A percentile compares a stretch with the other conserved stretches of the same genome.
Evolutionary conservation across 257 asterid species (phyloP).

Genomic region (Scutellaria minor): DNA sequence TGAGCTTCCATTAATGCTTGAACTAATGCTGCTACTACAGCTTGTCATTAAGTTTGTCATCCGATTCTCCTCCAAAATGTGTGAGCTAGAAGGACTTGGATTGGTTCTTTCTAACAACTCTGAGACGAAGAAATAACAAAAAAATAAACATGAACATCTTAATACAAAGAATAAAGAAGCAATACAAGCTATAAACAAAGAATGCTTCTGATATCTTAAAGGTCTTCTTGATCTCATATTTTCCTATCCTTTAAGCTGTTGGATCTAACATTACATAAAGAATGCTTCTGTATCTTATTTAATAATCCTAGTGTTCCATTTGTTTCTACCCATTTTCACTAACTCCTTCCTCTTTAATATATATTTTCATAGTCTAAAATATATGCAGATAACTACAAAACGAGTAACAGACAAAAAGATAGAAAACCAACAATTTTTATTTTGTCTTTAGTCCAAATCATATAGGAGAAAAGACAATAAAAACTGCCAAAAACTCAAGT

Average conservation of each 20-base stretch:
- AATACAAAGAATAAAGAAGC: slow-evolving; percentile 13
- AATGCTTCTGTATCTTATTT: slow-evolving; percentile 40
- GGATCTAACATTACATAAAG: slow-evolving; percentile 48
- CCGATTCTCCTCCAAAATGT: slow-evolving; percentile 52
- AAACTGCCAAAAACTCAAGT: slow-evolving; percentile 26
- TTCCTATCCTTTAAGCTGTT: slow-evolving; percentile 33
- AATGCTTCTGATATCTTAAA: slow-evolving; percentile 39
- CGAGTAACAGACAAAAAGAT: slow-evolving; percentile 61
- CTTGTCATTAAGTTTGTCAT: slow-evolving; percentile 47
- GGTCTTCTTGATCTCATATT: slow-evolving; percentile 27
- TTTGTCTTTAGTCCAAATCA: slow-evolving; percentile 24
- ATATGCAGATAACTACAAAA: slow-evolving; percentile 53
- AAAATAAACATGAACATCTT: slow-evolving; percentile 24
- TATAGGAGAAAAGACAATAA: slow-evolving; percentile 34
- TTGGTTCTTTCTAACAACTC: slow-evolving; percentile 48
- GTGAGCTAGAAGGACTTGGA: slow-evolving; percentile 23
- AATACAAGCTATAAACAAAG: slow-evolving; percentile 30
- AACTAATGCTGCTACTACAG: slow-evolving; percentile 50
- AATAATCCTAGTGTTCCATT: slow-evolving; percentile 31
- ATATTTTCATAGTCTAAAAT: slow-evolving; percentile 34
- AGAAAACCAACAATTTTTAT: slow-evolving; percentile 41
- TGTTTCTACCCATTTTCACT: slow-evolving; percentile 21
- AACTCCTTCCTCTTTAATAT: too few relatives aligned
- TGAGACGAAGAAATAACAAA: slow-evolving; percentile 31
- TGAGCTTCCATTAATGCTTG: slow-evolving; percentile 64